Conservation (phyloP, 2,329 filamentous ascomycete species). For the Myriosclerotinia duriaeana region DNA sequence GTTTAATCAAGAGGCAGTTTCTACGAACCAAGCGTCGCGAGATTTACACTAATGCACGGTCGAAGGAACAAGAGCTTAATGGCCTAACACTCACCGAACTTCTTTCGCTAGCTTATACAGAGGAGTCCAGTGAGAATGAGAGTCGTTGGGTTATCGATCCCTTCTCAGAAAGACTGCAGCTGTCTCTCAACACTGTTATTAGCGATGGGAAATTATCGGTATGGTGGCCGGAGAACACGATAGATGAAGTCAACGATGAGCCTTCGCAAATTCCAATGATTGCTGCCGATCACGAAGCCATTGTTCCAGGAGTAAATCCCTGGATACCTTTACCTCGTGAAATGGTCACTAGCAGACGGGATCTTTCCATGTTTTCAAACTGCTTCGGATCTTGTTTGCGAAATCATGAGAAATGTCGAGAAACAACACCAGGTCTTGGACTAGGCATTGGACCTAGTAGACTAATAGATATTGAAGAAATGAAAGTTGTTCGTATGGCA, state of each 20-base stretch:
- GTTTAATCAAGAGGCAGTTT: not conserved
- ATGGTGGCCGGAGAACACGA: not conserved
- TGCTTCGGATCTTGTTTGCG: not conserved
- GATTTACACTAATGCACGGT: not conserved
- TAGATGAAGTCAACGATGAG: constrained; percentile 1
- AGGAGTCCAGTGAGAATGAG: not conserved
- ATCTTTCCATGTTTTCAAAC: not conserved
- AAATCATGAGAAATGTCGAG: constrained; percentile 5
- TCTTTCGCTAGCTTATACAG: not conserved
- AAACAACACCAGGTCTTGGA: not conserved
- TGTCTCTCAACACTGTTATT: not conserved
- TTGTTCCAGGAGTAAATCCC: not conserved
- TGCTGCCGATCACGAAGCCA: not conserved
- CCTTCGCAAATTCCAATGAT: constrained; percentile 4
- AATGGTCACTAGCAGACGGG: not conserved
- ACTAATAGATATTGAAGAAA: constrained; percentile 1
- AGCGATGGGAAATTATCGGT: constrained; percentile 1
- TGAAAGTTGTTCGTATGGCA: not conserved
- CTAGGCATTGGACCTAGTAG: not conserved
- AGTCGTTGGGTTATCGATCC: not conserved
- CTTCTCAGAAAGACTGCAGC: not conserved
- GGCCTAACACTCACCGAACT: not conserved
- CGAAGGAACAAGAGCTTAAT: not conserved
- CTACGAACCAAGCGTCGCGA: not conserved
- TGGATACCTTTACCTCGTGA: constrained; percentile 3